These are phyloP conservation scores for Tylopilus sp. DNA, from an alignment of 768 basidiomycete species.

Conservation along the genomic window DNA sequence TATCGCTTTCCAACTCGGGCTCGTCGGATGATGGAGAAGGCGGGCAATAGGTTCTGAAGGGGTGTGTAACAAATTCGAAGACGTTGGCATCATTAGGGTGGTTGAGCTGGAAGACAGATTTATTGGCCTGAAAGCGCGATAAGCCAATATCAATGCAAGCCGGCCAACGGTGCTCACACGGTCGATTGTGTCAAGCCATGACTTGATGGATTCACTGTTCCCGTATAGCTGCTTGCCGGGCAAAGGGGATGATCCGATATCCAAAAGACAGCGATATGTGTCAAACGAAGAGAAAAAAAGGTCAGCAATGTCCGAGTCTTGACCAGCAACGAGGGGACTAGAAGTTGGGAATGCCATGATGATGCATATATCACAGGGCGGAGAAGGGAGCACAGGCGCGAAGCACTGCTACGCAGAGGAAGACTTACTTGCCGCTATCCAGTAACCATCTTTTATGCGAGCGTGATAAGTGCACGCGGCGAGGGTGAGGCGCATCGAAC, in stretches of 20 bases:
- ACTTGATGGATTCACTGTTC: conserved; percentile 21
- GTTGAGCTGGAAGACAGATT: conserved; percentile 2
- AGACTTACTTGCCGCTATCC: neutral
- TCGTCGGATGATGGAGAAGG: conserved; percentile 25
- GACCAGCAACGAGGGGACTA: conserved; percentile 28
- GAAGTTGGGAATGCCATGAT: conserved; percentile 21
- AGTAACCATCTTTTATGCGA: conserved; percentile 19
- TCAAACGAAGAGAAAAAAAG: conserved; percentile 14
- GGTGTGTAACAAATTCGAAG: conserved; percentile 18
- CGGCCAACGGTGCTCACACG: conserved; percentile 14
- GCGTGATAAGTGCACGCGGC: conserved; percentile 1
- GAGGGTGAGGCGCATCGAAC: conserved; percentile 17
- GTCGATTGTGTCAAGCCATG: conserved; percentile 27
- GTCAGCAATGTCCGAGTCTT: conserved; percentile 15
- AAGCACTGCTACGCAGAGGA: conserved; percentile 28
- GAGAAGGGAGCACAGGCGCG: conserved; percentile 17
- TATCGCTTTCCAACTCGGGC: conserved; percentile 17
- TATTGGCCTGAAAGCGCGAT: conserved; percentile 15
- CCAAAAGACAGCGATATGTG: neutral
- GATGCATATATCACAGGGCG: conserved; percentile 5
- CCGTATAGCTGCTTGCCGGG: conserved; percentile 22
- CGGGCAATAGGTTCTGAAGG: conserved; percentile 11
- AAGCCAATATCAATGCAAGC: neutral
- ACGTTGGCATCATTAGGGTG: neutral
- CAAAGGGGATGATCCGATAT: conserved; percentile 6